Percentiles rank a stretch among this genome's conserved stretches.
Evolutionary conservation across 768 basidiomycete genomes (phyloP).

Genomic region (Rubroboletus pulcherrimus): DNA sequence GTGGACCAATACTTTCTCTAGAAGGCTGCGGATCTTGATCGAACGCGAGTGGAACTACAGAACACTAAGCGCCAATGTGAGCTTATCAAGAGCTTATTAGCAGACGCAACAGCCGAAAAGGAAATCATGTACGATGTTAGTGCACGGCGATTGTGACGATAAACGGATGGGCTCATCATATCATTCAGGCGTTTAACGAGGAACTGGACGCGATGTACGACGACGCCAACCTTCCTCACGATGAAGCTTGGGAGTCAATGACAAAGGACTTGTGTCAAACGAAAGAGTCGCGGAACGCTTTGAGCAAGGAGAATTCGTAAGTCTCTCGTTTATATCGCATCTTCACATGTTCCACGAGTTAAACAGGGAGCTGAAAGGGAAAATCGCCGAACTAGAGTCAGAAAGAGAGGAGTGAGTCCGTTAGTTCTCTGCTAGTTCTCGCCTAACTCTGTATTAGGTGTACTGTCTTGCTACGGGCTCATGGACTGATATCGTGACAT

Average conservation of each 20-base stretch:
- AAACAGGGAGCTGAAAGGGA: slow-evolving; percentile 63
- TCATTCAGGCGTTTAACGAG: slow-evolving; percentile 81
- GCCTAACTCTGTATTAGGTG: slow-evolving; percentile 45
- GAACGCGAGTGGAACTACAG: slow-evolving; percentile 59
- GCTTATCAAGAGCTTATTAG: slow-evolving; percentile 70
- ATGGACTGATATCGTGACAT: slow-evolving; percentile 40
- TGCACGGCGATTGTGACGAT: neutral
- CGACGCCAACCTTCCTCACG: slow-evolving; percentile 74
- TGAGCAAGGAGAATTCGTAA: slow-evolving; percentile 78
- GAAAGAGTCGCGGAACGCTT: slow-evolving; percentile 71
- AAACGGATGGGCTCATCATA: neutral
- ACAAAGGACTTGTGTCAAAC: slow-evolving; percentile 66
- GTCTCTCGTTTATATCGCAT: slow-evolving; percentile 26
- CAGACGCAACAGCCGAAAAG: slow-evolving; percentile 79
- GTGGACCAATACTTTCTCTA: slow-evolving; percentile 25
- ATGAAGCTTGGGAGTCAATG: slow-evolving; percentile 82
- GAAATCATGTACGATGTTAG: slow-evolving; percentile 90
- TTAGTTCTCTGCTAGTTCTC: neutral
- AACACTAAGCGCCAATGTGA: slow-evolving; percentile 72
- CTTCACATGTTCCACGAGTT: slow-evolving; percentile 4
- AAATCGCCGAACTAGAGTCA: slow-evolving; percentile 64
- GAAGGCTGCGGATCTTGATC: slow-evolving; percentile 64
- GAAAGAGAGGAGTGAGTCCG: slow-evolving; percentile 74
- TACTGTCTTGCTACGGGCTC: slow-evolving; percentile 54
- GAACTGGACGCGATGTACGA: slow-evolving; percentile 91